phyloP scores from a whole-genome alignment of 495 filamentous ascomycete genomes.

The Trichoderma virens region DNA sequence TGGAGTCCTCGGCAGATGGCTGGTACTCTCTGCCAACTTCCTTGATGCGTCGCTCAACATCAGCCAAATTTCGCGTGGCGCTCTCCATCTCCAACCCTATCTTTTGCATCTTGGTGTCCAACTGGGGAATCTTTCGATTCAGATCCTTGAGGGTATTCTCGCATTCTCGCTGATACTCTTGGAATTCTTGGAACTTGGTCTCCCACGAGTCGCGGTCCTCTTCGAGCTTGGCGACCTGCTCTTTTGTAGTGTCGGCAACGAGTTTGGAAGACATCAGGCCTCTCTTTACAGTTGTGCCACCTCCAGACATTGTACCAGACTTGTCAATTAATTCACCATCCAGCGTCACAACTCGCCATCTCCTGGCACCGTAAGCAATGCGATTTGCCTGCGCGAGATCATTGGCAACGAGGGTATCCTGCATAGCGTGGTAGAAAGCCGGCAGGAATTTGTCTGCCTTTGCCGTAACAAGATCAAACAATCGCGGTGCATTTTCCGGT shows the following conservation, averaged over 20 bases:
- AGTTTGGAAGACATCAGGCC: constrained; percentile 96
- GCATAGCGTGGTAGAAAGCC: constrained; percentile 87
- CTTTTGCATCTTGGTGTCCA: constrained; percentile 90
- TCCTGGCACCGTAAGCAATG: constrained; percentile 84
- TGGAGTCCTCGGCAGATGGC: constrained; percentile 70
- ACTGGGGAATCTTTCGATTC: constrained; percentile 71
- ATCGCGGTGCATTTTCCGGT: constrained; percentile 81
- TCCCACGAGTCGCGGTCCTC: constrained; percentile 78
- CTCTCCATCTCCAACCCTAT: constrained; percentile 84
- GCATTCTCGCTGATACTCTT: constrained; percentile 68
- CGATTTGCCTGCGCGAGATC: constrained; percentile 91
- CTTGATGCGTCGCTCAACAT: constrained; percentile 73
- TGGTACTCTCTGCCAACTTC: constrained; percentile 76
- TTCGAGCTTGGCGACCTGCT: constrained; percentile 82
- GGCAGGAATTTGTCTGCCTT: constrained; percentile 82
- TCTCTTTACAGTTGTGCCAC: constrained; percentile 77
- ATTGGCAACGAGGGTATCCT: constrained; percentile 88
- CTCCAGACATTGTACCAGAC: constrained; percentile 96
- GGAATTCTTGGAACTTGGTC: constrained; percentile 68
- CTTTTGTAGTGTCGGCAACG: constrained; percentile 71
- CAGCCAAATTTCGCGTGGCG: constrained; percentile 70
- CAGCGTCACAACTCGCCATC: constrained; percentile 94
- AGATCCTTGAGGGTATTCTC: constrained; percentile 64
- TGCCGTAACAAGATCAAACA: constrained; percentile 87
- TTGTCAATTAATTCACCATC: constrained; percentile 94